Percentiles rank a stretch among this genome's conserved stretches.
These are phyloP conservation scores for Fusarium tricinctum DNA, from an alignment of 2,329 filamentous ascomycete genomes.

Conservation along the genomic window DNA sequence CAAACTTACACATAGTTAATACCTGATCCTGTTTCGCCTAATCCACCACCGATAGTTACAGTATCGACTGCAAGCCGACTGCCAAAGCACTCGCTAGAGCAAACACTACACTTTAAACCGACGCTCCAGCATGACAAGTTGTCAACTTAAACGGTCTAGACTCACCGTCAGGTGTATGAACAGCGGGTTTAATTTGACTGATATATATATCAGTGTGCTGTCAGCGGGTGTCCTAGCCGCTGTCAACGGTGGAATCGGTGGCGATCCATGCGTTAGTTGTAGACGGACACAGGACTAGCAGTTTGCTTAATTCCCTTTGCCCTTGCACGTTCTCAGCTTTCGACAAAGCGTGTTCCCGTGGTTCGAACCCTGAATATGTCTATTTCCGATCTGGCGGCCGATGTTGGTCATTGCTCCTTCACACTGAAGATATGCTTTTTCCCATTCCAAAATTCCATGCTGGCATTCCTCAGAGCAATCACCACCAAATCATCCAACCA, in stretches of 20 bases:
- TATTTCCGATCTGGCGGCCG: neutral
- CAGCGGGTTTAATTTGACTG: neutral
- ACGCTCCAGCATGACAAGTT: neutral
- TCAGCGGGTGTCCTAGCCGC: slow-evolving; percentile 6
- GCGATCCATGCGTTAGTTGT: slow-evolving; percentile 9
- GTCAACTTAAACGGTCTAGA: neutral
- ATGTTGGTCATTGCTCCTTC: neutral
- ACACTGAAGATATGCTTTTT: neutral
- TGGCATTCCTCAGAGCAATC: neutral
- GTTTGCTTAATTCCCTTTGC: neutral
- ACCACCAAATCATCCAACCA: neutral
- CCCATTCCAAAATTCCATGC: neutral
- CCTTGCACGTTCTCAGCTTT: neutral
- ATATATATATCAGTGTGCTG: neutral
- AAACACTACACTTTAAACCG: neutral
- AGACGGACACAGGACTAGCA: slow-evolving; percentile 5
- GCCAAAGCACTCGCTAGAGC: neutral
- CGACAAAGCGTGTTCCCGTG: neutral
- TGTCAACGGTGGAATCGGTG: slow-evolving; percentile 27
- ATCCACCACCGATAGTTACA: neutral
- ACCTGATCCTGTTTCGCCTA: neutral
- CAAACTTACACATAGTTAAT: neutral
- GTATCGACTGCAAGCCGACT: neutral
- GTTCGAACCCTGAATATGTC: neutral
- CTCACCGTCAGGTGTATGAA: neutral